Conservation (phyloP, 2,329 filamentous ascomycete species). For the Lasiodiplodia gonubiensis region DNA sequence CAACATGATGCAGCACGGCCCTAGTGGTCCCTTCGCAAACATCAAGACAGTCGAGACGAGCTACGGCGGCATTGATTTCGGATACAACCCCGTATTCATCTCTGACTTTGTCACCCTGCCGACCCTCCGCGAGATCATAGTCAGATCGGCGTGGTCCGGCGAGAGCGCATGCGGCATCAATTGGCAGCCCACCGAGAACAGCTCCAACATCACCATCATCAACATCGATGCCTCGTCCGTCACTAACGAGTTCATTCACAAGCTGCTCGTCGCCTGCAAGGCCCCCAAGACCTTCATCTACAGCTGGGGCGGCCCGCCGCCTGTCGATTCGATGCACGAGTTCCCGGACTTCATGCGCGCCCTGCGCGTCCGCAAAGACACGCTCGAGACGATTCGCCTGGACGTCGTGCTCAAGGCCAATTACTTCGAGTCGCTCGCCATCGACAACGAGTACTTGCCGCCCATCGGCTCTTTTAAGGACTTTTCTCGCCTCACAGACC, state of each 20-base stretch:
- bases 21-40: neutral
- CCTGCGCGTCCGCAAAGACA: neutral
- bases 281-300: slow-evolving; percentile 19
- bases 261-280: slow-evolving; percentile 4
- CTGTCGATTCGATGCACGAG: slow-evolving; percentile 1
- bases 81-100: slow-evolving; percentile 15
- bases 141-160: slow-evolving; percentile 9
- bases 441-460: slow-evolving; percentile 17
- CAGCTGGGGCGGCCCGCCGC: slow-evolving; percentile 16
- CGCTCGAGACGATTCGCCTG: slow-evolving; percentile 14
- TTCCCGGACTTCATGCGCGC: slow-evolving; percentile 3
- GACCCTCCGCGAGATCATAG: neutral
- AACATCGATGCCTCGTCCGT: slow-evolving; percentile 19
- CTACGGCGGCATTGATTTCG: slow-evolving; percentile 5
- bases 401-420: slow-evolving; percentile 23
- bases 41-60: neutral
- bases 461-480: slow-evolving; percentile 15
- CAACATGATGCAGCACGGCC: neutral
- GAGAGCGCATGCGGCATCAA: slow-evolving; percentile 1
- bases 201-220: slow-evolving; percentile 3
- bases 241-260: slow-evolving; percentile 12
- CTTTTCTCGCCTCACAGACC: neutral
- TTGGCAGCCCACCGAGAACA: neutral
- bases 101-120: slow-evolving; percentile 5
- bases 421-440: slow-evolving; percentile 10